Evolutionary conservation across 148 eudicot species (phyloP), one percentile per base, ranked within the genome.

Genomic region (Camellia sinensis): DNA sequence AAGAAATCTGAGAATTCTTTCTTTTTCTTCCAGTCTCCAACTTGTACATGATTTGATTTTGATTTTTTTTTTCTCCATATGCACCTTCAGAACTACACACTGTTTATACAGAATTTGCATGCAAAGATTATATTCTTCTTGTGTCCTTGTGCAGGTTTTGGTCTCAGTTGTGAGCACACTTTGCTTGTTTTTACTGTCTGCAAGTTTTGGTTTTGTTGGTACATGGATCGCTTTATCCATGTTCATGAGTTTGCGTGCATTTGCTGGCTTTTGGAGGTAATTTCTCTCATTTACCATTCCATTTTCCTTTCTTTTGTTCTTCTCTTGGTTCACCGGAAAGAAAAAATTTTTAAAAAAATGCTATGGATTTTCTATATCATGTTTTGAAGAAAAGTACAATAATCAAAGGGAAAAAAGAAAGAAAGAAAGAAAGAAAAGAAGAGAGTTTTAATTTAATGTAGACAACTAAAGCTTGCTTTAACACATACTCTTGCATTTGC

Each of bases 241-340:
- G 57, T 88, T 75, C 40, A 88, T 85, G 89, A 79, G 78, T 37
- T 72, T 88, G 46, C 83, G 87, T 7, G 86, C 89, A 13, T 4
- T 86, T 7, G 87, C 87, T 6, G 91, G 89, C 41, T 74, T 88
- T 60, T 82, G 84, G 87, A 88, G 89, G 91, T 86, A 83, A 57
- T 40, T 19, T 65, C 29, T 41, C 46, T 12, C 56, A 15, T 21
- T 44, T 2, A 59, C 18, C 52, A 10, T 48, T 15, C 37, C 3
- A 29, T 17, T 6, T 50, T 41, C 69, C 63, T 22, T 54, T 56
- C 21, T 14, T 40, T n/a, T 18, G 29, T 65, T 15, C 54, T 56
- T 41, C n/a, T 43, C 37, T 37, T 53, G 37, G 7, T 67, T 4
- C 22, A 61, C 8, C 3, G 13, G 11, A 61, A n/a, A 61, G 19